These are phyloP conservation scores for Aspergillus latus DNA, from an alignment of 2,329 filamentous ascomycete genomes.

Conservation along the genomic window DNA sequence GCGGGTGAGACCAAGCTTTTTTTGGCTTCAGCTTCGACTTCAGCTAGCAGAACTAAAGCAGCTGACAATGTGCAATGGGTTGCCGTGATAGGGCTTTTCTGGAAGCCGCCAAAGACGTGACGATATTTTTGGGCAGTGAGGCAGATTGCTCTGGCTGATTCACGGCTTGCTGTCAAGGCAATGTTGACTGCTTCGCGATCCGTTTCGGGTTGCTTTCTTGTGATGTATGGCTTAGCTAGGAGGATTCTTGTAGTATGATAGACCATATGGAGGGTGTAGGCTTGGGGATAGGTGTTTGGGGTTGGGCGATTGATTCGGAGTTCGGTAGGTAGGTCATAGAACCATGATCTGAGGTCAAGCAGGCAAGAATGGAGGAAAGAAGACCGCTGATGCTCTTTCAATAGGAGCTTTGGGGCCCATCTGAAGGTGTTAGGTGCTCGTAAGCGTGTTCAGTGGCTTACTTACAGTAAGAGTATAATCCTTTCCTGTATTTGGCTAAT, in stretches of 20 bases:
- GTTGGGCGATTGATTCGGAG: background rate
- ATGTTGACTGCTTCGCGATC: background rate
- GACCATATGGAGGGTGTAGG: background rate
- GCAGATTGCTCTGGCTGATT: constrained; percentile 21
- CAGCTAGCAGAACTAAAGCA: constrained; percentile 22
- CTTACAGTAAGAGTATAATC: background rate
- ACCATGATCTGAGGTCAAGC: background rate
- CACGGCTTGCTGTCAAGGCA: background rate
- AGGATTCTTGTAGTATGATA: background rate
- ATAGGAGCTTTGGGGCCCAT: background rate
- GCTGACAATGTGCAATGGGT: constrained; percentile 39
- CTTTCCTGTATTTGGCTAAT: background rate
- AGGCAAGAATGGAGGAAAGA: background rate
- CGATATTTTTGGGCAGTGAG: constrained; percentile 33
- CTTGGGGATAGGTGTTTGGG: background rate
- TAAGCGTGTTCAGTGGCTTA: background rate
- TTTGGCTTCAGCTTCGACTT: background rate
- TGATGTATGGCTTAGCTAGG: background rate
- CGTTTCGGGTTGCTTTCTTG: background rate
- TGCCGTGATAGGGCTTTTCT: constrained; percentile 35
- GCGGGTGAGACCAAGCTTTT: background rate
- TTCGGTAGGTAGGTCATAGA: background rate
- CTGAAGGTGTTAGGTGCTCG: background rate
- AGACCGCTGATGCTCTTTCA: background rate
- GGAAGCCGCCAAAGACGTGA: constrained; percentile 37